Evolutionary conservation across 208 protist species (phyloP), one percentile per base, ranked within the genome.

Genomic region (Trypanosoma avium): DNA sequence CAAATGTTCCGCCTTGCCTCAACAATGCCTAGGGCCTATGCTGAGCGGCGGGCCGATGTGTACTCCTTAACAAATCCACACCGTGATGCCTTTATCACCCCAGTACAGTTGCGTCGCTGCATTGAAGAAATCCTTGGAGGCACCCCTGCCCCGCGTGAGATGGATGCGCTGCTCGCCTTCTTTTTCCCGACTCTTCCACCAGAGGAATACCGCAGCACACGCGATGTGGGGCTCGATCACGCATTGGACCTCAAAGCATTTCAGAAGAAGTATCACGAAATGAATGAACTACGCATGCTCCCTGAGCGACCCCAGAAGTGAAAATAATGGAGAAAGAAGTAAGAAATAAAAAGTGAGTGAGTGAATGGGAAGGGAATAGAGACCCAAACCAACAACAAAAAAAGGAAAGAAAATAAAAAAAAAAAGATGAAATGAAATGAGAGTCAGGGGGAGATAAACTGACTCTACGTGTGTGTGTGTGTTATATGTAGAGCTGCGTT

Each of bases 1-100:
- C 84, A 92, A 43, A 96, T 97, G 83, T 97, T 97, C 60, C 86
- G 88, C 15, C 70, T 94, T 24, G 81, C 85, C 30, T 92, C 87
- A 10, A 94, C 86, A 40, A 94, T 92, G 83, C 89, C 88, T 5
- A 76, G 88, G 13, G 85, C 86, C 24, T 93, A 93, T 65, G 59
- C 75, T 13, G 76, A 75, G 22, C 75, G 78, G 6, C 65, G 81
- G 15, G 79, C 79, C 3, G 81, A 93, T 47, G 70, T 95, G 32
- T 75, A 84, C 49, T 80, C 81, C 10, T 61, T 97, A 49, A 81
- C 79, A 43, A 94, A 95, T 64, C 80, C 81, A 10, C 64, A 80
- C 19, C 74, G 78, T 36, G 93, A 97, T 58, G 77, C 88, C 33
- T 56, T 81, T 64, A 80, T 97, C 47, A 93, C 88, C 0, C 88